phyloP scores from a whole-genome alignment of 2,329 filamentous ascomycete species.

The Cryphonectria nitschkei region DNA sequence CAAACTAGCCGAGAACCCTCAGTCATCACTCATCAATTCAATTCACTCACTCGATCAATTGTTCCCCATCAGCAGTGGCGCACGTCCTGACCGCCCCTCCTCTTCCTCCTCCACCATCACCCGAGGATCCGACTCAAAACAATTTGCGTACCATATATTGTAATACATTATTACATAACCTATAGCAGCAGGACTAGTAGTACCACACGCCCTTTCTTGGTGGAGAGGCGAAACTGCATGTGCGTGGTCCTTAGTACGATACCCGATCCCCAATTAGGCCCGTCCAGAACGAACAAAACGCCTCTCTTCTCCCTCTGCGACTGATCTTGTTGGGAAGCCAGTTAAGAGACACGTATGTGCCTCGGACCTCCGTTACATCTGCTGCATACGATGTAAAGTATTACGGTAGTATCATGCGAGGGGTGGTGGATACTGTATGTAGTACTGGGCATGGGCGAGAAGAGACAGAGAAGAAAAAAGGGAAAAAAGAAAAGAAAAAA shows the following conservation, averaged over 20 bases:
- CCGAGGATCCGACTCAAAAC: background rate
- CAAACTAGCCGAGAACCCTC: background rate
- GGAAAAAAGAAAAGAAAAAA: background rate
- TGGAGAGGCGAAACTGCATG: background rate
- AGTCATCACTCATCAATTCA: background rate
- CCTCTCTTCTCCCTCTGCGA: too few species aligned
- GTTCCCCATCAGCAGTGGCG: background rate
- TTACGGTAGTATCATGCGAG: too few species aligned
- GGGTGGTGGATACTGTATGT: too few species aligned
- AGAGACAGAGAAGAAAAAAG: background rate
- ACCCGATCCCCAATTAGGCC: too few species aligned
- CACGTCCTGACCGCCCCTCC: background rate
- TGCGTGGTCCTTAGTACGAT: too few species aligned
- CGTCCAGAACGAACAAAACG: too few species aligned
- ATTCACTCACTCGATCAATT: background rate
- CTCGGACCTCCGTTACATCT: too few species aligned
- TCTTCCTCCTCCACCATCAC: background rate
- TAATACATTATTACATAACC: background rate
- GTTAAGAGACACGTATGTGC: too few species aligned
- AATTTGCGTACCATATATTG: too few species aligned
- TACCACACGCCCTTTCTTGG: background rate
- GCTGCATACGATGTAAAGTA: too few species aligned
- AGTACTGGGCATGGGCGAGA: background rate
- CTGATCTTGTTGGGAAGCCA: too few species aligned
- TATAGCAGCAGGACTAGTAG: too few species aligned